phyloP scores from a whole-genome alignment of 1,284 basidiomycete species.

The Pholiota adiposa region DNA sequence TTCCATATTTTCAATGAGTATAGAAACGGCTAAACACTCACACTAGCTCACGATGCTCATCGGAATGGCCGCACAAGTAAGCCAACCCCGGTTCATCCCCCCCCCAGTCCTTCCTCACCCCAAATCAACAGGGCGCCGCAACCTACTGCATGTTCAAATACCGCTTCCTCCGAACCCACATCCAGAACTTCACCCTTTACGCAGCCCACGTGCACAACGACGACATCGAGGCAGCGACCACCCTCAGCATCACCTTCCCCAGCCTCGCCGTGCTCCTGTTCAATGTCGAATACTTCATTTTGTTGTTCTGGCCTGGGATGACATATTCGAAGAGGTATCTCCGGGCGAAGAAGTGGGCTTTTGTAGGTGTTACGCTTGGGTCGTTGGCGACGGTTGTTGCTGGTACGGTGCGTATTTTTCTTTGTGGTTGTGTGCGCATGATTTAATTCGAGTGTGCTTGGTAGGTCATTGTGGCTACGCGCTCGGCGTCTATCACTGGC shows the following conservation, averaged over 20 bases:
- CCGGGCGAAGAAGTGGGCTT: constrained; percentile 21
- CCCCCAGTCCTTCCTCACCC: too few species aligned
- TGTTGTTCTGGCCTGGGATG: constrained; percentile 36
- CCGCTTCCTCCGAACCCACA: constrained; percentile 31
- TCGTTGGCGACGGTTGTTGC: constrained; percentile 30
- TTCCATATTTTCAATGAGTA: constrained; percentile 1
- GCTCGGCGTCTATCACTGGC: constrained; percentile 31
- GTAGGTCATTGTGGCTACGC: constrained; percentile 33
- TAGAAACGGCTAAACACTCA: not conserved
- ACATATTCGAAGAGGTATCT: constrained; percentile 35
- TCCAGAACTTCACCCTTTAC: constrained; percentile 23
- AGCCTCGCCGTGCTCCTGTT: constrained; percentile 35
- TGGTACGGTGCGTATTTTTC: constrained; percentile 32
- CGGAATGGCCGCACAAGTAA: constrained; percentile 36
- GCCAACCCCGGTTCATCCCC: too few species aligned
- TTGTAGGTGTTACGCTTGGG: constrained; percentile 28
- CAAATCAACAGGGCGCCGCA: constrained; percentile 28
- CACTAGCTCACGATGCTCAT: constrained; percentile 34
- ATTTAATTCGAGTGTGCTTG: not conserved
- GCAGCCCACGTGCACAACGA: constrained; percentile 33
- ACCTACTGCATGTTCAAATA: constrained; percentile 41
- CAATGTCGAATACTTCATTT: constrained; percentile 37
- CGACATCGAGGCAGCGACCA: constrained; percentile 32
- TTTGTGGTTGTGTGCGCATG: not conserved
- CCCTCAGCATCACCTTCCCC: constrained; percentile 36